These are phyloP conservation scores for Tylopilus sp. DNA, from an alignment of 768 basidiomycete species.

Conservation along the genomic window DNA sequence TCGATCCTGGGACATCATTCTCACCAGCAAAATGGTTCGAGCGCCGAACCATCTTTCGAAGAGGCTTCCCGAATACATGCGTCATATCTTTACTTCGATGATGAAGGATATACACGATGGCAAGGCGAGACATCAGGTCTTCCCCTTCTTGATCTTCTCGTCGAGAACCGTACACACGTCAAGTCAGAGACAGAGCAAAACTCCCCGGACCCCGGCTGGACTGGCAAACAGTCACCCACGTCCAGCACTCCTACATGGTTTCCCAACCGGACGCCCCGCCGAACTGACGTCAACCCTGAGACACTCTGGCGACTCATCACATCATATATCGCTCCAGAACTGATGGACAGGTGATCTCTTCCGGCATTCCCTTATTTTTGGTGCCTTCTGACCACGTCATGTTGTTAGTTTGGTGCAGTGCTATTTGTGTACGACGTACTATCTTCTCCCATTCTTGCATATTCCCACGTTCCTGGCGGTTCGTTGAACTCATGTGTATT, in stretches of 20 bases:
- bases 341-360: constrained; percentile 82
- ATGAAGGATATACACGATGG: constrained; percentile 85
- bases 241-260: constrained; percentile 60
- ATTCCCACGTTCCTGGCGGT: constrained; percentile 85
- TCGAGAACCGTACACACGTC: constrained; percentile 59
- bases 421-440: constrained; percentile 90
- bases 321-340: constrained; percentile 78
- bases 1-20: constrained; percentile 39
- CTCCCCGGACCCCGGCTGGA: constrained; percentile 26
- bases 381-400: constrained; percentile 14
- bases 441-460: constrained; percentile 88
- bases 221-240: constrained; percentile 33
- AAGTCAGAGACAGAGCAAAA: constrained; percentile 33
- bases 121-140: constrained; percentile 93
- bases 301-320: constrained; percentile 85
- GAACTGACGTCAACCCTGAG: constrained; percentile 83
- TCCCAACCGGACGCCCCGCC: constrained; percentile 72
- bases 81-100: constrained; percentile 83
- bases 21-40: constrained; percentile 19
- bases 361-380: constrained; percentile 2
- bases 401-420: constrained; percentile 66
- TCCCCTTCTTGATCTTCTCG: constrained; percentile 79
- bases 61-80: constrained; percentile 65
- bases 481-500: constrained; percentile 23
- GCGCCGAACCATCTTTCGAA: constrained; percentile 47